Percentiles rank a stretch among this genome's conserved stretches.
These are phyloP conservation scores for Carallia brachiata DNA, from an alignment of 345 rosid genomes.

Conservation along the genomic window DNA sequence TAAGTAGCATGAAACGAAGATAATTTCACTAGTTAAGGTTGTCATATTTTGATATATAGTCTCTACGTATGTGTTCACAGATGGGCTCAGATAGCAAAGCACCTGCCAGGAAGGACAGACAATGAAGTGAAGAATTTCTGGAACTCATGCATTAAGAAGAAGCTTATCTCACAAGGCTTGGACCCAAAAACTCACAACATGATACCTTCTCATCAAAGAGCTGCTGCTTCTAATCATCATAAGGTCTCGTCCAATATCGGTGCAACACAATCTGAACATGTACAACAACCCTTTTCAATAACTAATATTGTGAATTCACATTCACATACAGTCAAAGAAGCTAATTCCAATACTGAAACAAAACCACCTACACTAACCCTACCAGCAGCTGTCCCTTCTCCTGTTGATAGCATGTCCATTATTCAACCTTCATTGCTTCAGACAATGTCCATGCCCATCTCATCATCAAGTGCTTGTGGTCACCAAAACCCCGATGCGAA, in stretches of 20 bases:
- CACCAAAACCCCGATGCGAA: conserved; percentile 20
- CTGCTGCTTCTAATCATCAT: conserved; percentile 10
- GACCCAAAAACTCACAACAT: conserved; percentile 24
- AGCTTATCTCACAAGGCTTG: conserved; percentile 55
- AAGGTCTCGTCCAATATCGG: conserved; percentile 15
- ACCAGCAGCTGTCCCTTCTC: conserved; percentile 10
- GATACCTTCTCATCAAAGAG: conserved; percentile 31
- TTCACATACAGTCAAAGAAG: neutral
- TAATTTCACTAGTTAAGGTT: too few species aligned
- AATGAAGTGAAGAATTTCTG: conserved; percentile 78
- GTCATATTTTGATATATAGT: too few species aligned
- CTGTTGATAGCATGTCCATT: neutral
- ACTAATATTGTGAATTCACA: conserved; percentile 10
- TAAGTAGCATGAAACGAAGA: neutral
- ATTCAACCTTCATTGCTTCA: neutral
- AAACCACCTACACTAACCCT: conserved; percentile 17
- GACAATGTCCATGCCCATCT: conserved; percentile 1
- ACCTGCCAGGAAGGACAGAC: conserved; percentile 73
- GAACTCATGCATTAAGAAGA: conserved; percentile 76
- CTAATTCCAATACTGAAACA: conserved; percentile 5
- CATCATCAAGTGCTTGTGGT: neutral
- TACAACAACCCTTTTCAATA: conserved; percentile 20
- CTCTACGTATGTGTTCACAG: conserved; percentile 26
- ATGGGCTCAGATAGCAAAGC: conserved; percentile 92
- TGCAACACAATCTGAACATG: conserved; percentile 16